Evolutionary conservation across 306 rosid species (phyloP).

Genomic region (Fagus crenata): DNA sequence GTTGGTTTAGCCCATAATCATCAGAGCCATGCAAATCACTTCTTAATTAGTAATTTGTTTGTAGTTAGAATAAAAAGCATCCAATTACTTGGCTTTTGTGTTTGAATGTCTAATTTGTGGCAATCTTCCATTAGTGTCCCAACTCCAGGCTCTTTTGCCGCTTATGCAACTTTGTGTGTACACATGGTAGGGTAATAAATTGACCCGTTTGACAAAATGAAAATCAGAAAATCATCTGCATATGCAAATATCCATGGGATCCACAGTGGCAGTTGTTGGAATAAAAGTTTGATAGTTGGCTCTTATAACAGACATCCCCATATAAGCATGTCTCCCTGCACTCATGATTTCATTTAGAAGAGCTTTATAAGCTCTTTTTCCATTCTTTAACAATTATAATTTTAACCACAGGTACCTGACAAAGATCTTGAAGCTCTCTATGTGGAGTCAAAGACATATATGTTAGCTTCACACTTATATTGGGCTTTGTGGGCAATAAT

Average conservation of each 20-base stretch:
- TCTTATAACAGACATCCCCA: neutral
- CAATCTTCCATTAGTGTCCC: neutral
- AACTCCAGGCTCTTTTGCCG: neutral
- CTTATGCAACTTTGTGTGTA: neutral
- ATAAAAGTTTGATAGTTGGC: neutral
- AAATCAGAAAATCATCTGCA: too few relatives aligned
- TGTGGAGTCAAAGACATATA: slow-evolving; percentile 70
- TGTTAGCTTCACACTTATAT: slow-evolving; percentile 69
- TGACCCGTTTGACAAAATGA: neutral
- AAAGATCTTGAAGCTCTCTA: slow-evolving; percentile 67
- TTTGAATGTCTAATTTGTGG: neutral
- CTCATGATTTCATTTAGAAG: neutral
- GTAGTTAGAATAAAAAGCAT: neutral
- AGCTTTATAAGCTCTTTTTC: neutral
- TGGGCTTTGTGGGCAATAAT: slow-evolving; percentile 98
- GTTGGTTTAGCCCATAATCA: neutral
- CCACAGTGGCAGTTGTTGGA: too few relatives aligned
- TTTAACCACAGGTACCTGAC: slow-evolving; percentile 52
- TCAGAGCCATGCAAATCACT: neutral
- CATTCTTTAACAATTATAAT: slow-evolving; percentile 4
- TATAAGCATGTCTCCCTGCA: neutral
- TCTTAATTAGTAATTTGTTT: neutral
- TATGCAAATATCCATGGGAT: too few relatives aligned
- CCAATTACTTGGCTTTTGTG: neutral
- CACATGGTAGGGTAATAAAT: neutral